Evolutionary conservation across 108 stramenopile genomes (phyloP), one percentile per base, ranked within the genome.

Genomic region (Mediolabrus comicus): DNA sequence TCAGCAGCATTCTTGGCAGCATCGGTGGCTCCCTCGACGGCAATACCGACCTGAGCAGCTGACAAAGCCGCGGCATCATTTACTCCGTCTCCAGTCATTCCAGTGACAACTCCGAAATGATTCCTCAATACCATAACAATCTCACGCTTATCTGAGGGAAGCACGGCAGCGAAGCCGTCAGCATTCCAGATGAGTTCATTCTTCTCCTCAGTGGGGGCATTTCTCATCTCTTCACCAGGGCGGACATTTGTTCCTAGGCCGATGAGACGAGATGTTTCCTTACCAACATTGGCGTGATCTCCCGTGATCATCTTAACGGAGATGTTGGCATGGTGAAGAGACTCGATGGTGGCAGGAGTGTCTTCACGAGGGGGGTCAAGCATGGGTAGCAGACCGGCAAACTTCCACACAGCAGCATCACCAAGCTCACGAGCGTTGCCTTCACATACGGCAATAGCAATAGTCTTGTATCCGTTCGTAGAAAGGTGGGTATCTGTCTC

Each of bases 1-100:
- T 93, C 93, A 3, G 91, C 86, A 17, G 96, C 94, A 68, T 88
- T 91, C 59, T 88, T 84, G 13, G 96, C 94, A 12, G 94, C 96
- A 77, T 97, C 96, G 6, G 94, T 95, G 22, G 92, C 90, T 38
- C 89, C 94, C 26, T 84, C 77, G 6, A 97, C 94, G 4, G 75
- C 75, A 55, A 77, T 77, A 31, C 91, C 88, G 55, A 83, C 85
- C 59, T 97, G 90, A 34, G 94, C 94, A 27, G 83, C 84, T 14
- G 80, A 84, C 17, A 95, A 79, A 0, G 94, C 96, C 3, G 96
- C 87, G 14, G 93, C 93, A 69, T 96, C 96, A 69, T 96, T 96
- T 35, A 95, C 92, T 31, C 90, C 93, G 62, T 95, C 92, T 19
- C 95, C 95, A 13, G 95, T 96, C 95, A 96, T 96, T 25, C 92